Conservation (phyloP, 2,329 filamentous ascomycete genomes). For the Diaporthe citrichinensis region DNA sequence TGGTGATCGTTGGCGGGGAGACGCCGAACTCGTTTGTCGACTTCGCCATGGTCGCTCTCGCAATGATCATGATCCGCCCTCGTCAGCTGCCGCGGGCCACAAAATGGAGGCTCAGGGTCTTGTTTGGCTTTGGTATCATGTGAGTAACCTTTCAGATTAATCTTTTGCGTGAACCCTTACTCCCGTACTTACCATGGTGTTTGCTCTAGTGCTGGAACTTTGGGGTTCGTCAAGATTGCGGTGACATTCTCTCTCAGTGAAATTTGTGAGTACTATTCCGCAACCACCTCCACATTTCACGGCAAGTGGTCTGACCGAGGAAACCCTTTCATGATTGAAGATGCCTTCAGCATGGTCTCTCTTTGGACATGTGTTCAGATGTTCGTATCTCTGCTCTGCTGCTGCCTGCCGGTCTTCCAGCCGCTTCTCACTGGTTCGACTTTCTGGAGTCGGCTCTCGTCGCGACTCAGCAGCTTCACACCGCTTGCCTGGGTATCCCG, state of each 20-base stretch:
- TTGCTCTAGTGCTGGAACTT: neutral
- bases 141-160: neutral
- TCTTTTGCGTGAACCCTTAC: accelerated
- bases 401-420: neutral
- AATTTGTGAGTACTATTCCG: neutral
- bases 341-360: neutral
- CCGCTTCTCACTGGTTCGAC: too few species aligned
- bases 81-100: neutral
- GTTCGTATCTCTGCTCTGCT: neutral
- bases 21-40: neutral
- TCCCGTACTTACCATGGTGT: neutral
- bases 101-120: neutral
- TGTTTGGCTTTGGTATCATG: neutral
- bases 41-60: conserved; percentile 9
- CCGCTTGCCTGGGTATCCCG: too few species aligned
- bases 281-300: neutral
- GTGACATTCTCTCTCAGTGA: neutral
- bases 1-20: neutral
- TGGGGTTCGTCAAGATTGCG: neutral
- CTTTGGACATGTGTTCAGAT: neutral
- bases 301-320: neutral
- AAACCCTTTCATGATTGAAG: neutral
- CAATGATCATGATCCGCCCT: conserved; percentile 8
- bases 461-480: too few species aligned
- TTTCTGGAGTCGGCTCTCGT: too few species aligned